These are phyloP conservation scores for Cardamine occulta DNA, from an alignment of 345 rosid genomes.

Conservation along the genomic window DNA sequence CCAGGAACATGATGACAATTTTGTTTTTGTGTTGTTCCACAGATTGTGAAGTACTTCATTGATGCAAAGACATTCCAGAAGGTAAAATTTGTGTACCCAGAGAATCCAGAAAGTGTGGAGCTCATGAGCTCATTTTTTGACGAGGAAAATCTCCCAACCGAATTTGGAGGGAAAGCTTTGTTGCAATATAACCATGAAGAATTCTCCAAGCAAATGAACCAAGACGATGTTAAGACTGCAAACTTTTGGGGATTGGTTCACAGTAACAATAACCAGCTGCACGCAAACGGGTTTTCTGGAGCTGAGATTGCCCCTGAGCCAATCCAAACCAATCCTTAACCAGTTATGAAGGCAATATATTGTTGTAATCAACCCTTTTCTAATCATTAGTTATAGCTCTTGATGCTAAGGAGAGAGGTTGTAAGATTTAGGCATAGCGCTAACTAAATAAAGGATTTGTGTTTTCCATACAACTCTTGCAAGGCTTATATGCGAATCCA, in stretches of 20 bases:
- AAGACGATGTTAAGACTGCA: conserved; percentile 74
- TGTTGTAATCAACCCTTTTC: not conserved
- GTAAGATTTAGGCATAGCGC: not conserved
- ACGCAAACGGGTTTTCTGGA: conserved; percentile 46
- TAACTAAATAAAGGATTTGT: conserved; percentile 12
- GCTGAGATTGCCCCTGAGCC: conserved; percentile 74
- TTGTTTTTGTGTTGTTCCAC: conserved; percentile 22
- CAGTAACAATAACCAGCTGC: conserved; percentile 40
- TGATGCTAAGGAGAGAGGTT: conserved; percentile 18
- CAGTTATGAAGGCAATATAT: conserved; percentile 8
- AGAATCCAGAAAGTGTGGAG: conserved; percentile 76
- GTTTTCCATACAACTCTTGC: not conserved
- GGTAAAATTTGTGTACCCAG: conserved; percentile 94
- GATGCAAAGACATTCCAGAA: conserved; percentile 86
- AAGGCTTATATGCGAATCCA: not conserved
- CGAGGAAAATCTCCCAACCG: conserved; percentile 78
- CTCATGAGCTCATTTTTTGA: conserved; percentile 77
- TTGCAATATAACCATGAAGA: conserved; percentile 82
- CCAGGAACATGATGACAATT: not conserved
- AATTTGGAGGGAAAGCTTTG: conserved; percentile 82
- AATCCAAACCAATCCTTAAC: conserved; percentile 32
- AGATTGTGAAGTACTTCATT: conserved; percentile 88
- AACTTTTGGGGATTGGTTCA: conserved; percentile 62
- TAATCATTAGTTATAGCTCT: conserved; percentile 1
- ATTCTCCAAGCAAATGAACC: conserved; percentile 73